Base-by-base conservation (phyloP, 495 filamentous ascomycete genomes). In the Penicillium mononematosum region DNA sequence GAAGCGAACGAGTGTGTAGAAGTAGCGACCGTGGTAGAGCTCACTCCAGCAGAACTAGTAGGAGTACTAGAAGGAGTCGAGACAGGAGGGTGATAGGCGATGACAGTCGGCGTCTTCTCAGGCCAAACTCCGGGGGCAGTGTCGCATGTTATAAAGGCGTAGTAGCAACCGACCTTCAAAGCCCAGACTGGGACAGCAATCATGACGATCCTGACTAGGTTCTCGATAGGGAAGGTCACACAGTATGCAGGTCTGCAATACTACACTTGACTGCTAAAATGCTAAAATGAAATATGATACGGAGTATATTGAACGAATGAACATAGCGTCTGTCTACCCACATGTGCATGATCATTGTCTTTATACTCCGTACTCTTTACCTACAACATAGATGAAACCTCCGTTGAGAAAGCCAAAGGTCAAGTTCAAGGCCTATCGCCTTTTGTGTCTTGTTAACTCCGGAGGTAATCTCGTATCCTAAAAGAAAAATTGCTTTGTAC, bases 101-200 rank as follows among this genome's bases (percentile, higher is more conserved):
- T 61, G 44, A 71, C 65, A 44, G 61, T 64, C 31, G 71, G 70
- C 2, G 25, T 56, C 19, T 44, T 31, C 17, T 64, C 32, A 48
- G 67, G 64, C 65, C 65, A 75, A 56, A 65, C 67, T 47, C 70
- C 72, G 10, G 68, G 70, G 64, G 61, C 63, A 49, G 72, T 70
- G 56, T 66, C 60, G 69, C 72, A 75, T 41, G 69, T 73, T 72
- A 75, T 69, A 70, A 75, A 58, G 32, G 67, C 72, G 38, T 65
- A 69, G 64, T 62, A 75, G 45, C 72, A 73, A 27, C 61, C 64
- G 19, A 64, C 34, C 58, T 66, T 53, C 31, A 73, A 41, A 41
- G 66, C 58, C 61, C 66, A 70, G 36, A 55, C 53, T 38, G 67
- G 68, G 42, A 67, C 38, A 29, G 63, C 59, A 46, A 65, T 56